Percentiles rank a stretch among this genome's conserved stretches.
phyloP scores from a whole-genome alignment of 75 land plant species.

The Cunninghamia lanceolata region DNA sequence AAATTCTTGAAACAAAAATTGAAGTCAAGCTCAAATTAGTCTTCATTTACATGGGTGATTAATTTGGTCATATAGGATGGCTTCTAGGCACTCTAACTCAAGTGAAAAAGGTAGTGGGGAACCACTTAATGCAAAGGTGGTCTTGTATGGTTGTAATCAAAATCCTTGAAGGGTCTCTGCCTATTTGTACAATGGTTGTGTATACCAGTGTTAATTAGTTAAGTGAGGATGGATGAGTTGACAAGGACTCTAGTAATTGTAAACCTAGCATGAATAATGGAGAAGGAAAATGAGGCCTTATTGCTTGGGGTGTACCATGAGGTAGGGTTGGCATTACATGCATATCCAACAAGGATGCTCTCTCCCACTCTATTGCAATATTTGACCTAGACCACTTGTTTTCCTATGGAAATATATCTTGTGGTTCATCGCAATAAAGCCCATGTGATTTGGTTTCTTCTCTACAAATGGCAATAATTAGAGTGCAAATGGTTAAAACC shows the following conservation, averaged over 20 bases:
- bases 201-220: not conserved
- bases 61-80: not conserved
- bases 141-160: too few species aligned
- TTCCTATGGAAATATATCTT: conserved; percentile 68
- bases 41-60: too few species aligned
- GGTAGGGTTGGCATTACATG: conserved; percentile 64
- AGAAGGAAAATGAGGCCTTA: conserved; percentile 78
- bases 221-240: conserved; percentile 19
- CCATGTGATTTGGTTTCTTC: conserved; percentile 61
- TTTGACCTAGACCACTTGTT: conserved; percentile 64
- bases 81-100: not conserved
- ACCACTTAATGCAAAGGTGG: too few species aligned
- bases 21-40: too few species aligned
- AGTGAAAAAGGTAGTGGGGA: too few species aligned
- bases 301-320: conserved; percentile 83
- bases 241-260: conserved; percentile 58
- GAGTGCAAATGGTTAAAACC: too few species aligned
- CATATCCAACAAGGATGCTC: conserved; percentile 57
- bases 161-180: too few species aligned
- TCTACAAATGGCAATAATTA: too few species aligned
- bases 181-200: not conserved
- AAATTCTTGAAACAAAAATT: too few species aligned
- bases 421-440: conserved; percentile 55
- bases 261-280: conserved; percentile 76
- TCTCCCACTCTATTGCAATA: conserved; percentile 68